A percentile compares a stretch with the other conserved stretches of the same genome.
phyloP scores from a whole-genome alignment of 2,329 filamentous ascomycete genomes.

The Daldinia eschscholtzii region DNA sequence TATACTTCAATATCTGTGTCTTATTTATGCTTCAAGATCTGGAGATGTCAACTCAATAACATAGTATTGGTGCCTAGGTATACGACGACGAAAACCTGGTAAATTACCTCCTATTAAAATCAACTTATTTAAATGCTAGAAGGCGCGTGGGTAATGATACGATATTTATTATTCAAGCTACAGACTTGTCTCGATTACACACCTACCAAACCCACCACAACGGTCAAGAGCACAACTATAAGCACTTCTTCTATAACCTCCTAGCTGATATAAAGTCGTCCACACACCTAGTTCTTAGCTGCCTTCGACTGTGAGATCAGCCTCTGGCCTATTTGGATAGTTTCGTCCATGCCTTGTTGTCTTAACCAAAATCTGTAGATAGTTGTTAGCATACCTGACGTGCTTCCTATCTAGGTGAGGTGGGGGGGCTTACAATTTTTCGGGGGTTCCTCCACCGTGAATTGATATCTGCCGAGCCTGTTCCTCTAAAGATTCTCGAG shows the following conservation, averaged over 20 bases:
- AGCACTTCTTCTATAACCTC: constrained; percentile 6
- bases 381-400: constrained; percentile 39
- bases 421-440: constrained; percentile 61
- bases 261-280: constrained; percentile 21
- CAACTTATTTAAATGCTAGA: not conserved
- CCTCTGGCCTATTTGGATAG: constrained; percentile 66
- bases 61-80: no score
- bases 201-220: constrained; percentile 10
- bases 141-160: not conserved
- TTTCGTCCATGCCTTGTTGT: constrained; percentile 70
- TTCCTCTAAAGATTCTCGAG: constrained; percentile 73
- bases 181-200: constrained; percentile 15
- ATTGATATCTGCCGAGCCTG: constrained; percentile 67
- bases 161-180: not conserved
- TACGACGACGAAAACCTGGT: not conserved
- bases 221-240: constrained; percentile 12
- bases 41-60: not conserved
- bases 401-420: not conserved
- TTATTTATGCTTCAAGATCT: not conserved
- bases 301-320: constrained; percentile 64
- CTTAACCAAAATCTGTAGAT: constrained; percentile 69
- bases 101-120: not conserved
- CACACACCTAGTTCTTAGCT: constrained; percentile 39
- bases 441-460: constrained; percentile 62
- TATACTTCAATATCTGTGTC: not conserved